These are phyloP conservation scores for Stephania japonica DNA, from an alignment of 164 flowering plant species.

Conservation along the genomic window DNA sequence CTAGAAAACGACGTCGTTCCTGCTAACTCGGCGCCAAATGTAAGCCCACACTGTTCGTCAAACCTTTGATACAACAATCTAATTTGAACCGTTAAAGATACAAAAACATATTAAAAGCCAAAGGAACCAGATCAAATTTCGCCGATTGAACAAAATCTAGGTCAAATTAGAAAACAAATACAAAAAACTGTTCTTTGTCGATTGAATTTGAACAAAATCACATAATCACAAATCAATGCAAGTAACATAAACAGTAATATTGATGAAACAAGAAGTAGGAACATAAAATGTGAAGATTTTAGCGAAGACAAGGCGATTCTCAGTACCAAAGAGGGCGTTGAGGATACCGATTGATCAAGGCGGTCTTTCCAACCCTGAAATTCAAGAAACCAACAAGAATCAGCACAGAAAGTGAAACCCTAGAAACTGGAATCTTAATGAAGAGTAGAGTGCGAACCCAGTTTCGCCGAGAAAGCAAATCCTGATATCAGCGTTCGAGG, in stretches of 20 bases:
- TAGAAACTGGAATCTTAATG: too few relatives aligned
- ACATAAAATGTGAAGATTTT: background rate
- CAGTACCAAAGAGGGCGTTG: background rate
- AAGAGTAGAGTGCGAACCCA: too few relatives aligned
- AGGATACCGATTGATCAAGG: conserved; percentile 93
- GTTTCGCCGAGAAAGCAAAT: too few relatives aligned
- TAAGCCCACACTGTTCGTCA: conserved; percentile 89
- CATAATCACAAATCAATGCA: too few relatives aligned
- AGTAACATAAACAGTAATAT: background rate
- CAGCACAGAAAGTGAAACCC: background rate
- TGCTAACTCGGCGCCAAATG: conserved; percentile 95
- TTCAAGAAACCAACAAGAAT: background rate
- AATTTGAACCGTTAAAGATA: background rate
- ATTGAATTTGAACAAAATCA: too few relatives aligned
- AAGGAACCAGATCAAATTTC: too few relatives aligned
- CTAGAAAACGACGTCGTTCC: conserved; percentile 63
- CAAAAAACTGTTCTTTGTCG: too few relatives aligned
- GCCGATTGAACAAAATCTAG: too few relatives aligned
- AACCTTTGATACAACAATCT: conserved; percentile 91
- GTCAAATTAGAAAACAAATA: too few relatives aligned
- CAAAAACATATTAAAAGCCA: too few relatives aligned
- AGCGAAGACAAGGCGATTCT: conserved; percentile 6
- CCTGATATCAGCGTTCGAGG: too few relatives aligned
- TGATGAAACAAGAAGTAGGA: background rate
- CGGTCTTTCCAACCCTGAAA: conserved; percentile 81